phyloP scores from a whole-genome alignment of 192 early-diverging fungal genomes.

The Lobosporangium transversale region DNA sequence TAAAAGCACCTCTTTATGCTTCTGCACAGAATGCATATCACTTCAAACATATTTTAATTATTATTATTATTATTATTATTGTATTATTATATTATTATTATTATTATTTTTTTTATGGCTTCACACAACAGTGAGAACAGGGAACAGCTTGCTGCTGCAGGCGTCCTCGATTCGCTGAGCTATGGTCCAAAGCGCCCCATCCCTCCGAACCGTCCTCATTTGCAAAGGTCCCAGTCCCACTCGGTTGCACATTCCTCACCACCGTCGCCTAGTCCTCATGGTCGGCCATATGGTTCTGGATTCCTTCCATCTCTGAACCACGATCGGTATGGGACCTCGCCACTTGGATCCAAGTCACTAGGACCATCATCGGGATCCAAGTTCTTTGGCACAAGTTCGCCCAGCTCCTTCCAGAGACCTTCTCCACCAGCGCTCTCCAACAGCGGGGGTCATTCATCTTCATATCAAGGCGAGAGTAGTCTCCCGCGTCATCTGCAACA shows the following conservation, averaged over 20 bases:
- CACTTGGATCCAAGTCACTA: constrained; percentile 23
- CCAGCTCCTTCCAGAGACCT: constrained; percentile 41
- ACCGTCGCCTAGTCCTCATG: constrained; percentile 42
- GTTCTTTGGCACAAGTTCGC: constrained; percentile 52
- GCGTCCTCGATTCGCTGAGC: constrained; percentile 41
- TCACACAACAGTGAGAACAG: constrained; percentile 43
- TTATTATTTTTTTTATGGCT: no score
- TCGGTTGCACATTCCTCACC: constrained; percentile 32
- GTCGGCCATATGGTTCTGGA: constrained; percentile 29
- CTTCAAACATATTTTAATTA: no score
- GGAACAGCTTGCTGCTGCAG: constrained; percentile 48
- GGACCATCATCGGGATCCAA: constrained; percentile 27
- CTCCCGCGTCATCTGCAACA: constrained; percentile 31
- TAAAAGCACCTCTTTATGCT: no score
- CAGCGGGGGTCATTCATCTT: constrained; percentile 7
- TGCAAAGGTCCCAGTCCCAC: constrained; percentile 45
- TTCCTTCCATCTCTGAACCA: constrained; percentile 18
- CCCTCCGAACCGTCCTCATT: constrained; percentile 40
- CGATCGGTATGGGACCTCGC: constrained; percentile 24
- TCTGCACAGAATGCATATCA: no score
- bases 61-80: no score
- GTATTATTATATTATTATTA: no score
- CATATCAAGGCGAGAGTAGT: constrained; percentile 29
- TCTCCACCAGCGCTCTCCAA: constrained; percentile 13
- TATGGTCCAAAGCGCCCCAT: constrained; percentile 49